Evolutionary conservation across 2,329 filamentous ascomycete genomes (phyloP).

Genomic region (Phialophora macrospora): DNA sequence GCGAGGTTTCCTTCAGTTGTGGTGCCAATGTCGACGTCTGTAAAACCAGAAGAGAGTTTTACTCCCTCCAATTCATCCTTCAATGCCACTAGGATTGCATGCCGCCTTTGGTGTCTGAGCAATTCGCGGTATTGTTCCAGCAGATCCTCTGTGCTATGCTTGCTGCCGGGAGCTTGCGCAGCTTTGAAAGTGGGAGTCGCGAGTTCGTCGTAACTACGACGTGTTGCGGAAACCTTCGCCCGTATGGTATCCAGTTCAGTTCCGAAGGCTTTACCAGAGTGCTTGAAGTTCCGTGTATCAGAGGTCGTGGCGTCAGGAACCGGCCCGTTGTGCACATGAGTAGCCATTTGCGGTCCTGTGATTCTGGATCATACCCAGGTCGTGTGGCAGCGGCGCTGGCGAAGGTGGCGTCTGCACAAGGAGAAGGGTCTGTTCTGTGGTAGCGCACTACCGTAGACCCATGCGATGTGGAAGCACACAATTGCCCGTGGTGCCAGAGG

Average conservation of each 20-base stretch:
- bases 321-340: neutral
- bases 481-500: neutral
- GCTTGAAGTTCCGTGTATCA: neutral
- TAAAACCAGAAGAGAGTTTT: neutral
- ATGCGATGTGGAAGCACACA: too few species aligned
- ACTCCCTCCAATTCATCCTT: conserved; percentile 24
- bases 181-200: neutral
- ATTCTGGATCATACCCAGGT: neutral
- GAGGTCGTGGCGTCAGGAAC: neutral
- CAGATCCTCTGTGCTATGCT: neutral
- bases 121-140: conserved; percentile 23
- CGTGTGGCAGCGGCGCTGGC: neutral
- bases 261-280: conserved; percentile 3
- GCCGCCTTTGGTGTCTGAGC: conserved; percentile 19
- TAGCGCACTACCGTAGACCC: neutral
- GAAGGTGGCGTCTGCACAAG: neutral
- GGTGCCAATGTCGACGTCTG: neutral
- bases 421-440: neutral
- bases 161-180: neutral
- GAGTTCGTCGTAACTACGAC: conserved; percentile 5
- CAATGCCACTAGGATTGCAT: conserved; percentile 18
- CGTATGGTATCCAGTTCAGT: conserved; percentile 32
- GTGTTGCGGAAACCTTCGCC: conserved; percentile 25
- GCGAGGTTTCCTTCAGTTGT: neutral
- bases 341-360: neutral